phyloP scores from a whole-genome alignment of 2,329 filamentous ascomycete genomes.

The Aaosphaeria pasadenensis region DNA sequence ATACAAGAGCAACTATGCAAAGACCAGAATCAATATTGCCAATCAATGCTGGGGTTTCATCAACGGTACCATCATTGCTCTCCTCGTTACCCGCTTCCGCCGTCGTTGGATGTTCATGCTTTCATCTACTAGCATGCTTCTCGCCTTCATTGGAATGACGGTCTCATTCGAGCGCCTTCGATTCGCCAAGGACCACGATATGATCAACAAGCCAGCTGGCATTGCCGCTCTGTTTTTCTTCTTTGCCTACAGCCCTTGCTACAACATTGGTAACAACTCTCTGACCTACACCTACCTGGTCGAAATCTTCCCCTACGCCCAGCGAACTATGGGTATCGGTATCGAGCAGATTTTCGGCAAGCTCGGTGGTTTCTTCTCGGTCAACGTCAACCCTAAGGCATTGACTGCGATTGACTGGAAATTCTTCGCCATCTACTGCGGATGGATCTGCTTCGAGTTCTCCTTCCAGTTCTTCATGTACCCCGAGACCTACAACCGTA shows the following conservation, averaged over 20 bases:
- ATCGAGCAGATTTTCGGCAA: neutral
- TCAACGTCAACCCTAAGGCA: neutral
- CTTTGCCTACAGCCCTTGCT: constrained; percentile 52
- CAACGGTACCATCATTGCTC: constrained; percentile 50
- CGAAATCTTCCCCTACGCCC: neutral
- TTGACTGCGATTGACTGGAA: neutral
- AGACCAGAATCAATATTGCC: constrained; percentile 3
- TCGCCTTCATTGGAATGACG: constrained; percentile 42
- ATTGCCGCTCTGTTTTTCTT: constrained; percentile 53
- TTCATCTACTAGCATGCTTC: constrained; percentile 51
- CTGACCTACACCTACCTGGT: constrained; percentile 52
- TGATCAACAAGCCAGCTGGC: constrained; percentile 31
- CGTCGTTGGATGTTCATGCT: constrained; percentile 56
- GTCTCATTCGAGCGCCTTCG: constrained; percentile 40
- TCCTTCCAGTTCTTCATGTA: constrained; percentile 20
- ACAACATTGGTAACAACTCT: constrained; percentile 62
- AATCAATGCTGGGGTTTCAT: constrained; percentile 54
- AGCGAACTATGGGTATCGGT: neutral
- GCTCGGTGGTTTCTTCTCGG: neutral
- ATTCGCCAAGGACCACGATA: constrained; percentile 43
- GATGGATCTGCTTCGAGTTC: constrained; percentile 17
- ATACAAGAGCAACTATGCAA: constrained; percentile 44
- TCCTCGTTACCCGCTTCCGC: constrained; percentile 52
- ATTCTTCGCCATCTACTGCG: constrained; percentile 1
- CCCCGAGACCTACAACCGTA: constrained; percentile 23